These are phyloP conservation scores for Cordyceps javanica DNA, from an alignment of 2,329 filamentous ascomycete genomes.

Conservation along the genomic window DNA sequence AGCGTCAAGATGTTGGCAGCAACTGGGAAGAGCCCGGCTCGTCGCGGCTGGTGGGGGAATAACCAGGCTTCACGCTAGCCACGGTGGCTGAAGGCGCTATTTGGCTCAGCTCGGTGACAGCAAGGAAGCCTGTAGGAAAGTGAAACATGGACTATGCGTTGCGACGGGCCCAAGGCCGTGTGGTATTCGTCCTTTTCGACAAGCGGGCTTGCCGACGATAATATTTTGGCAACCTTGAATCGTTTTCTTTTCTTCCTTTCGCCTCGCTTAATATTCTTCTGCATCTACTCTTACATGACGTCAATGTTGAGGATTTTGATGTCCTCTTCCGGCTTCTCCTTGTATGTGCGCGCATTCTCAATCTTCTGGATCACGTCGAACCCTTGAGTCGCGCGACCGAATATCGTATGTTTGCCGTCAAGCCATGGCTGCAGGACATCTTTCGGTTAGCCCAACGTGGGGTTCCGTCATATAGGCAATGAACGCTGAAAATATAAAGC, in stretches of 20 bases:
- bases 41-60: conserved; percentile 8
- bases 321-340: conserved; percentile 93
- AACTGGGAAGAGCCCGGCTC: conserved; percentile 1
- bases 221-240: not conserved
- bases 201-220: conserved; percentile 7
- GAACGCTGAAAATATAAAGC: not conserved
- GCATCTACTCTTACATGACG: conserved; percentile 34
- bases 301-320: conserved; percentile 94
- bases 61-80: conserved; percentile 10
- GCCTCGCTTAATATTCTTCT: not conserved
- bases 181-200: conserved; percentile 4
- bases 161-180: conserved; percentile 2
- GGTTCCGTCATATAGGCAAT: conserved; percentile 8
- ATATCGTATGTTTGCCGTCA: conserved; percentile 93
- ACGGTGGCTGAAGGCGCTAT: conserved; percentile 10
- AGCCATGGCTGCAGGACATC: conserved; percentile 63
- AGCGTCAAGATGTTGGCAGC: not conserved
- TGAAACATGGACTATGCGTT: conserved; percentile 8
- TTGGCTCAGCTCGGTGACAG: conserved; percentile 12
- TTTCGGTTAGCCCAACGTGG: conserved; percentile 19
- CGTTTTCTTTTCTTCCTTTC: not conserved
- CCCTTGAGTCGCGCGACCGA: conserved; percentile 83
- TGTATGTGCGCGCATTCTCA: conserved; percentile 78
- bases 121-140: conserved; percentile 2
- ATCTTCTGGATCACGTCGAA: conserved; percentile 95